Percentiles rank a stretch among this genome's conserved stretches.
Conservation (phyloP, 2,329 filamentous ascomycete genomes). For the Tolypocladium tropicale region DNA sequence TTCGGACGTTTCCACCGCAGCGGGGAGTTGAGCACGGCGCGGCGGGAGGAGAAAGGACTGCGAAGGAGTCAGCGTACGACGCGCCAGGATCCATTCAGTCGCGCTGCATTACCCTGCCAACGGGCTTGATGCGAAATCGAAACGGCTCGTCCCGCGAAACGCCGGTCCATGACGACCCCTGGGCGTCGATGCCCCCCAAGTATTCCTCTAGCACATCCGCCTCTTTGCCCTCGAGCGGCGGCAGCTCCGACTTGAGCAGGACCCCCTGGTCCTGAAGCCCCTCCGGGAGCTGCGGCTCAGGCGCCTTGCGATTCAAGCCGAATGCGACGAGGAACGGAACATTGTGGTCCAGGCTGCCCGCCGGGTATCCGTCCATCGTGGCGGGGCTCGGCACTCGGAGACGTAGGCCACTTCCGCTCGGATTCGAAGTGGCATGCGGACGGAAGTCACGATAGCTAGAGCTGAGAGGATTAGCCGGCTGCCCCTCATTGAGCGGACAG, state of each 20-base stretch:
- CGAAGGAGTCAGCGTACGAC: constrained; percentile 14
- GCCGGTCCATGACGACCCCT: constrained; percentile 55
- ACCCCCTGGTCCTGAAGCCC: constrained; percentile 48
- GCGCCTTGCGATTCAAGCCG: constrained; percentile 46
- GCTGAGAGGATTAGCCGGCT: background rate
- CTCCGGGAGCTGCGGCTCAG: constrained; percentile 32
- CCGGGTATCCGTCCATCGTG: constrained; percentile 69
- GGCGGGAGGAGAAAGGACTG: constrained; percentile 48
- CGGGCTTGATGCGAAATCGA: constrained; percentile 59
- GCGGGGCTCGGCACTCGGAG: constrained; percentile 8
- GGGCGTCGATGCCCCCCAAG: constrained; percentile 56
- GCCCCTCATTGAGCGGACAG: background rate
- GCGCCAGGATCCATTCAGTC: background rate
- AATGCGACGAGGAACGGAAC: constrained; percentile 76
- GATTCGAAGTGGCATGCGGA: background rate
- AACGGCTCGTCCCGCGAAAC: constrained; percentile 40
- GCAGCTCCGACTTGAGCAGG: constrained; percentile 60
- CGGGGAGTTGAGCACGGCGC: constrained; percentile 43
- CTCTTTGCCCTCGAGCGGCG: constrained; percentile 53
- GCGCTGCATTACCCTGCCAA: constrained; percentile 66
- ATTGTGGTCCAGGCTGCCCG: constrained; percentile 76
- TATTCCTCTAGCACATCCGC: constrained; percentile 55
- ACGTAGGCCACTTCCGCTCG: constrained; percentile 8
- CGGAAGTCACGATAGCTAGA: background rate
- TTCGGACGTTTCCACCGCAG: constrained; percentile 36